phyloP scores from a whole-genome alignment of 495 filamentous ascomycete genomes.

The Thozetella sp. region DNA sequence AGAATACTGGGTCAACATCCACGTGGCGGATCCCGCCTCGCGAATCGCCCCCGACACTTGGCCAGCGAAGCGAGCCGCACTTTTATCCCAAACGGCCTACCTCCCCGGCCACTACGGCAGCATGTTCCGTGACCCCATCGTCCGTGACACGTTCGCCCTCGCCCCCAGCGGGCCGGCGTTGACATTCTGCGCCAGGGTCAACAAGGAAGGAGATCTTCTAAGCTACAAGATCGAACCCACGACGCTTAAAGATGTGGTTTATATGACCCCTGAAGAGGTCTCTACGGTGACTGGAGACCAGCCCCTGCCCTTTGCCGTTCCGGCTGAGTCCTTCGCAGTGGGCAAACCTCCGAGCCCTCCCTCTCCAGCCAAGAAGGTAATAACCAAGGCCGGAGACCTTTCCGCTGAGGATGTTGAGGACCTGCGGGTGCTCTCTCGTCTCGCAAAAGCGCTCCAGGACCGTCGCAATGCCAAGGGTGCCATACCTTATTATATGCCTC shows the following conservation, averaged over 20 bases:
- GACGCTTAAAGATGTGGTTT: constrained; percentile 69
- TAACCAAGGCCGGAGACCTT: constrained; percentile 33
- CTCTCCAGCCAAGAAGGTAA: constrained; percentile 21
- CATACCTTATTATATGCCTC: constrained; percentile 31
- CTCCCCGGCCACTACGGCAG: constrained; percentile 68
- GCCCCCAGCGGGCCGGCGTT: constrained; percentile 66
- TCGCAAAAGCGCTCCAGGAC: constrained; percentile 34
- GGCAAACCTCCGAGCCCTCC: constrained; percentile 26
- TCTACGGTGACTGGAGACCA: constrained; percentile 47
- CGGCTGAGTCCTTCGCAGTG: constrained; percentile 20
- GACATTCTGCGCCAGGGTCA: constrained; percentile 79
- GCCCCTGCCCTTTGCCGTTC: constrained; percentile 2
- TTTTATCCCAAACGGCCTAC: constrained; percentile 70
- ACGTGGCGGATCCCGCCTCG: constrained; percentile 94
- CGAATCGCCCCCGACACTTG: constrained; percentile 61
- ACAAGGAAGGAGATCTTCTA: constrained; percentile 62
- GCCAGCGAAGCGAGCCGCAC: constrained; percentile 65
- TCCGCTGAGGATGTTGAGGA: constrained; percentile 25
- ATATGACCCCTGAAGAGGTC: constrained; percentile 65
- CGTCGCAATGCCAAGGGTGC: constrained; percentile 36
- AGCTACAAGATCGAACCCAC: constrained; percentile 75
- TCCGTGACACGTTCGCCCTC: constrained; percentile 69
- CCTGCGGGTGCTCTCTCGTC: constrained; percentile 29
- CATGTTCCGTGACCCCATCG: constrained; percentile 69
- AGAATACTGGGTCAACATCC: constrained; percentile 84